Conservation (phyloP, 257 asterid species). For the Verbascum thapsus region DNA sequence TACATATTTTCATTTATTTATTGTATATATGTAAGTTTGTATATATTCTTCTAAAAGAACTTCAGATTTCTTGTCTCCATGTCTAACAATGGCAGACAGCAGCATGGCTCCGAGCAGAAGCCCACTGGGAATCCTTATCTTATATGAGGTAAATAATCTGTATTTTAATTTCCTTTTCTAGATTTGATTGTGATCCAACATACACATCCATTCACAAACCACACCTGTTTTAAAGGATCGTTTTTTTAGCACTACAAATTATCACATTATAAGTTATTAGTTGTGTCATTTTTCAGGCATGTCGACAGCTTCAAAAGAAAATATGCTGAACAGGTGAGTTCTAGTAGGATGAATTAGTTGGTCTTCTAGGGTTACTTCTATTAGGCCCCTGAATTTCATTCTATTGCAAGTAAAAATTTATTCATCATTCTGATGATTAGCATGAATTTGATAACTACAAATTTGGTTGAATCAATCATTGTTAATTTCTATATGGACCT, state of each 20-base stretch:
- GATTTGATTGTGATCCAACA: slow-evolving; percentile 22
- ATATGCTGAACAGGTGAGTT: slow-evolving; percentile 87
- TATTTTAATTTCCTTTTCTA: slow-evolving; percentile 20
- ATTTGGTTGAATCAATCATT: slow-evolving; percentile 23
- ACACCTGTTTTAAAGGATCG: slow-evolving; percentile 8
- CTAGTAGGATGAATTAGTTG: slow-evolving; percentile 9
- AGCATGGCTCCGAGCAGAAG: slow-evolving; percentile 97
- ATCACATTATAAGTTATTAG: slow-evolving; percentile 16
- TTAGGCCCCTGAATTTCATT: background rate
- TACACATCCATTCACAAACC: background rate
- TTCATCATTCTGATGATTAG: slow-evolving; percentile 21
- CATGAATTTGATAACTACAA: background rate
- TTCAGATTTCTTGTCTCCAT: slow-evolving; percentile 47
- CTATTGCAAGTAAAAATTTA: slow-evolving; percentile 12
- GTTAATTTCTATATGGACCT: slow-evolving; percentile 4
- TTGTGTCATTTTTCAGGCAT: slow-evolving; percentile 62
- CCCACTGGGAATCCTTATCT: slow-evolving; percentile 86
- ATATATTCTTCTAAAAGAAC: slow-evolving; percentile 40
- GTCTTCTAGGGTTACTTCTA: slow-evolving; percentile 1
- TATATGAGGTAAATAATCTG: slow-evolving; percentile 64
- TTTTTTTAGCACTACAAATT: slow-evolving; percentile 12
- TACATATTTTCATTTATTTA: background rate
- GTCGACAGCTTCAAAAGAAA: slow-evolving; percentile 71
- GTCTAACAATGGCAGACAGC: slow-evolving; percentile 80
- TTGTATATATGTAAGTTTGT: slow-evolving; percentile 17